These are phyloP conservation scores for Pyrenophora graminea DNA, from an alignment of 2,329 filamentous ascomycete genomes.

Conservation along the genomic window DNA sequence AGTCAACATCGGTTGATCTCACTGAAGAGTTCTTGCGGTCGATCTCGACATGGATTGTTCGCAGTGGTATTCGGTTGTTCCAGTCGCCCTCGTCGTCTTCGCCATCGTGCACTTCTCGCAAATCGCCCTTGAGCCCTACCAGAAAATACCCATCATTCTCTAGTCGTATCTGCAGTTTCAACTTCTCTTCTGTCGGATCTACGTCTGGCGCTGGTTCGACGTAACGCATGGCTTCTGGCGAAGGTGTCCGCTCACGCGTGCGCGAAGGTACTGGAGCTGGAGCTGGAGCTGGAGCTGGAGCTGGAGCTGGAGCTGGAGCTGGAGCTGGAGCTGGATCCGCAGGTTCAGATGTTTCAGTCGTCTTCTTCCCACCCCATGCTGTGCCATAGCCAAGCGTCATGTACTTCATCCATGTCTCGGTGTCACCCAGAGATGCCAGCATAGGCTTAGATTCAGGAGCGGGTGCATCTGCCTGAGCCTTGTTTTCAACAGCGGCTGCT, in stretches of 20 bases:
- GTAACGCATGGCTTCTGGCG: constrained; percentile 40
- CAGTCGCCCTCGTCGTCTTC: constrained; percentile 41
- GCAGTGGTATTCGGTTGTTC: constrained; percentile 61
- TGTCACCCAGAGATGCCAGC: constrained; percentile 48
- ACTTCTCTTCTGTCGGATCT: constrained; percentile 61
- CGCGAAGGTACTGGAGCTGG: background rate
- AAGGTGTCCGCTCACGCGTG: constrained; percentile 14
- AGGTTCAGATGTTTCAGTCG: background rate
- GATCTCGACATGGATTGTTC: constrained; percentile 70
- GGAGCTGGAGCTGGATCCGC: background rate
- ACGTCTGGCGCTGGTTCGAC: constrained; percentile 48
- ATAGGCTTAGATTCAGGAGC: constrained; percentile 27
- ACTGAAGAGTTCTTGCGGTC: constrained; percentile 46
- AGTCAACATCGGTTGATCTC: constrained; percentile 18
- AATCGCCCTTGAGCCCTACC: constrained; percentile 69
- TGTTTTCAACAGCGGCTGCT: constrained; percentile 42
- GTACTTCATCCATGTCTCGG: constrained; percentile 57
- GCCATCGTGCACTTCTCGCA: constrained; percentile 57
- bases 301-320: background rate
- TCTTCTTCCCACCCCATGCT: constrained; percentile 42
- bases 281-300: background rate
- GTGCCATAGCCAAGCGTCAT: constrained; percentile 55
- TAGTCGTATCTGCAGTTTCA: constrained; percentile 56
- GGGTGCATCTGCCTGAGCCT: constrained; percentile 18
- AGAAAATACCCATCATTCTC: constrained; percentile 64